Evolutionary conservation across 495 filamentous ascomycete species (phyloP).

Genomic region (Neurospora sp.): DNA sequence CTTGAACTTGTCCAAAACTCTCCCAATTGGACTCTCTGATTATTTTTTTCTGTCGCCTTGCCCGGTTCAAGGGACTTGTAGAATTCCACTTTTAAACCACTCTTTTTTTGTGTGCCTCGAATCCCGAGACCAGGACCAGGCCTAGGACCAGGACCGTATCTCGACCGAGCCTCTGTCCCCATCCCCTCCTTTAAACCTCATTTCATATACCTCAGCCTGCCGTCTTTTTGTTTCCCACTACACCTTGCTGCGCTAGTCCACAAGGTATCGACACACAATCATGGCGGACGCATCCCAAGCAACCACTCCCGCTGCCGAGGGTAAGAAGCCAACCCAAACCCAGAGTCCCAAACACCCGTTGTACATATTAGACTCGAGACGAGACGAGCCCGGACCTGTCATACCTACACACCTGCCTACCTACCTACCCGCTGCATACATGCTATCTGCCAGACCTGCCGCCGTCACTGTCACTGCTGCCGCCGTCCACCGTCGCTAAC

Average conservation of each 20-base stretch:
- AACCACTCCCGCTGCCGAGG: neutral
- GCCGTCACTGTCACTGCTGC: neutral
- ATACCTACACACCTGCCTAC: neutral
- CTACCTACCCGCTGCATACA: neutral
- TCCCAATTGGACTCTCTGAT: neutral
- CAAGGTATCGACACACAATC: neutral
- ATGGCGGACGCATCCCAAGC: neutral
- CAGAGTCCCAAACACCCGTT: neutral
- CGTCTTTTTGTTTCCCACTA: neutral
- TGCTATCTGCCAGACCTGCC: neutral
- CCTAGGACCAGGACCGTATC: neutral
- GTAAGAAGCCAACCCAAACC: neutral
- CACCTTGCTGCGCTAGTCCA: neutral
- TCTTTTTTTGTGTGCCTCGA: neutral
- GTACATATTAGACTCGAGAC: neutral
- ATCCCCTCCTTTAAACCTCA: neutral
- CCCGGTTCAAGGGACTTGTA: neutral
- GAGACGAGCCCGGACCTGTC: neutral
- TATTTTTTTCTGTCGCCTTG: neutral
- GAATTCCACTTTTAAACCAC: constrained; percentile 1
- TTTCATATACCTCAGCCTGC: neutral
- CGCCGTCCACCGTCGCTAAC: neutral
- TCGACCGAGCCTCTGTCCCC: neutral
- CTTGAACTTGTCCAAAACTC: neutral
- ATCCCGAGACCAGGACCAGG: neutral